These are phyloP conservation scores for Platanthera guangdongensis DNA, from an alignment of 106 monocot species.

Conservation along the genomic window DNA sequence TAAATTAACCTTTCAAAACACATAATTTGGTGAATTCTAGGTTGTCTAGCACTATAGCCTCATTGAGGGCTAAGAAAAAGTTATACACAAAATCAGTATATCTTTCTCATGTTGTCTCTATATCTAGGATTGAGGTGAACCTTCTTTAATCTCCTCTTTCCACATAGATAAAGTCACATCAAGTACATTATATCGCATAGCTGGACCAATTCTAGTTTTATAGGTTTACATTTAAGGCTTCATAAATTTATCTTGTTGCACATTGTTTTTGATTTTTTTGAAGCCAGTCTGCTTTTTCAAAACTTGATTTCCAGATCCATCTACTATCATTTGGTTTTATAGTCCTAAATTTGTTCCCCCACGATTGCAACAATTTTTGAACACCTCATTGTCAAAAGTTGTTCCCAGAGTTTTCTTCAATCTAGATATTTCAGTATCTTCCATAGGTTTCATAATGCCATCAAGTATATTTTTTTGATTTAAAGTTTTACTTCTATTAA, in stretches of 20 bases:
- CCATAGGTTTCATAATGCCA: not conserved
- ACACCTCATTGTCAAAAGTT: not conserved
- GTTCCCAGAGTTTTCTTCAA: not conserved
- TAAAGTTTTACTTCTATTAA: too few species aligned
- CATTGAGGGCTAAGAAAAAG: not conserved
- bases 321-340: not conserved
- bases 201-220: not conserved
- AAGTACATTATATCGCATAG: not conserved
- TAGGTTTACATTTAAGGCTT: not conserved
- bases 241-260: not conserved
- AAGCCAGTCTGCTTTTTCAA: not conserved
- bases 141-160: not conserved
- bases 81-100: not conserved
- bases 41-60: not conserved
- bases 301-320: not conserved
- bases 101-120: not conserved
- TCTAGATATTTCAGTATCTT: not conserved
- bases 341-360: not conserved
- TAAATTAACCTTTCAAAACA: not conserved
- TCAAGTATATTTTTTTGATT: not conserved
- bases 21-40: not conserved
- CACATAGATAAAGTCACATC: not conserved
- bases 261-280: not conserved
- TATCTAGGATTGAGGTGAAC: not conserved
- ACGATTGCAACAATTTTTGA: not conserved